Conservation (phyloP, 257 asterid species). For the Przewalskia tangutica region DNA sequence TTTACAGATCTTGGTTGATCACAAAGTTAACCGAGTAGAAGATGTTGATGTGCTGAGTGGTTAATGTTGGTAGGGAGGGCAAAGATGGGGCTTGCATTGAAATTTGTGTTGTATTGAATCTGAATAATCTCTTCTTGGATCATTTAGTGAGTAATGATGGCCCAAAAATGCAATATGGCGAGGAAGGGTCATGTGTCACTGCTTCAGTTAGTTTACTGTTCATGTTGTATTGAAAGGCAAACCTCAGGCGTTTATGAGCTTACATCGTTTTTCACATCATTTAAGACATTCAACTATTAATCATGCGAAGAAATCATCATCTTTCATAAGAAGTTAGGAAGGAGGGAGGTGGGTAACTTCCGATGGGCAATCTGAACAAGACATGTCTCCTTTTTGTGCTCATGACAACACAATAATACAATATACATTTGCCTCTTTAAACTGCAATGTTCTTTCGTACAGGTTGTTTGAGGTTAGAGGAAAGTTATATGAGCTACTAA, state of each 20-base stretch:
- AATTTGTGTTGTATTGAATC: not conserved
- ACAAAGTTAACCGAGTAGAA: not conserved
- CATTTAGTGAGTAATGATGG: not conserved
- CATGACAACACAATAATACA: not conserved
- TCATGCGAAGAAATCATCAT: not conserved
- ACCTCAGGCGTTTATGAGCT: not conserved
- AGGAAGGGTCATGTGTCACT: not conserved
- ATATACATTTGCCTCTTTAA: not conserved
- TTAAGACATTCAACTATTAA: not conserved
- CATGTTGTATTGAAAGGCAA: not conserved
- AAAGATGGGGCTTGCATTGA: not conserved
- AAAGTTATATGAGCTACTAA: conserved; percentile 78
- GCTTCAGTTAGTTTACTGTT: not conserved
- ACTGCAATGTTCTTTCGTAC: conserved; percentile 7
- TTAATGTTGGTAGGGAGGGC: not conserved
- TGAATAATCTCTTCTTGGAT: not conserved
- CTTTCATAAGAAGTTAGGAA: not conserved
- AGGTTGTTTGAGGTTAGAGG: conserved; percentile 96
- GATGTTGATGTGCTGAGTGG: not conserved
- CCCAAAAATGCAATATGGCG: not conserved
- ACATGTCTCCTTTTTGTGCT: not conserved
- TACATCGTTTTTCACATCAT: not conserved
- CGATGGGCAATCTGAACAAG: not conserved
- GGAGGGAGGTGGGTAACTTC: not conserved
- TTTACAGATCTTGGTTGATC: not conserved